These are phyloP conservation scores for Knoxia roxburghii DNA, from an alignment of 257 asterid genomes.

Conservation along the genomic window DNA sequence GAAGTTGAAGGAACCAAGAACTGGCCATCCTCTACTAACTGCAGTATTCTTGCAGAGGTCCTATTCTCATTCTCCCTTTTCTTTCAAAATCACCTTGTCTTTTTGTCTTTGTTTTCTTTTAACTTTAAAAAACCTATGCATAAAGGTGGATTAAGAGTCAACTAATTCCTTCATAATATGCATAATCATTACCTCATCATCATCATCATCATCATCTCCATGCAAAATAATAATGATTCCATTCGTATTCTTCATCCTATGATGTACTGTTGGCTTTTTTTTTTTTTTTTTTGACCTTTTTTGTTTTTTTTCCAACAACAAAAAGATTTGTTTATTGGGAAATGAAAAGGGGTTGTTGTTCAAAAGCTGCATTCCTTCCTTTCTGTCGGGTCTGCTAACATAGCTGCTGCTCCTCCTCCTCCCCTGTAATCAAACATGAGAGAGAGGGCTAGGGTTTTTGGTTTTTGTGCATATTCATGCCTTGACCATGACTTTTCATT, in stretches of 20 bases:
- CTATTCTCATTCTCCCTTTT: conserved; percentile 6
- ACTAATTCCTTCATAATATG: conserved; percentile 20
- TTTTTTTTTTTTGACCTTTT: background rate
- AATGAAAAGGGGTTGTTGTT: conserved; percentile 44
- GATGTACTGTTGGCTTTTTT: background rate
- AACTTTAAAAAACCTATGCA: background rate
- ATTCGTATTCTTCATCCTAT: too few relatives aligned
- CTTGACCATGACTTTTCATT: conserved; percentile 15
- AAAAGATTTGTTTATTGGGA: conserved; percentile 73
- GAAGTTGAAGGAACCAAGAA: conserved; percentile 78
- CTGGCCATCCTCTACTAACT: conserved; percentile 70
- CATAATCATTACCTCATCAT: conserved; percentile 22
- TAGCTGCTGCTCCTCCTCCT: conserved; percentile 7
- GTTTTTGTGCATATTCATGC: conserved; percentile 52
- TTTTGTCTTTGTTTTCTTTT: background rate
- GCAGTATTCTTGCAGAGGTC: conserved; percentile 61
- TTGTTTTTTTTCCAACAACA: background rate
- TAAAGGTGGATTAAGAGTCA: conserved; percentile 9
- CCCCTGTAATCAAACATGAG: conserved; percentile 11
- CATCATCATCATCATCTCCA: too few relatives aligned
- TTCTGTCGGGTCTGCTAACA: conserved; percentile 70
- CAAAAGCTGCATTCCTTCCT: conserved; percentile 85
- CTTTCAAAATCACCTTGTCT: background rate
- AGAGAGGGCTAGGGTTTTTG: conserved; percentile 42
- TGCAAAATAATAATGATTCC: conserved; percentile 14